Base-by-base conservation (phyloP, 768 basidiomycete species). In the Clavulina sp. region DNA sequence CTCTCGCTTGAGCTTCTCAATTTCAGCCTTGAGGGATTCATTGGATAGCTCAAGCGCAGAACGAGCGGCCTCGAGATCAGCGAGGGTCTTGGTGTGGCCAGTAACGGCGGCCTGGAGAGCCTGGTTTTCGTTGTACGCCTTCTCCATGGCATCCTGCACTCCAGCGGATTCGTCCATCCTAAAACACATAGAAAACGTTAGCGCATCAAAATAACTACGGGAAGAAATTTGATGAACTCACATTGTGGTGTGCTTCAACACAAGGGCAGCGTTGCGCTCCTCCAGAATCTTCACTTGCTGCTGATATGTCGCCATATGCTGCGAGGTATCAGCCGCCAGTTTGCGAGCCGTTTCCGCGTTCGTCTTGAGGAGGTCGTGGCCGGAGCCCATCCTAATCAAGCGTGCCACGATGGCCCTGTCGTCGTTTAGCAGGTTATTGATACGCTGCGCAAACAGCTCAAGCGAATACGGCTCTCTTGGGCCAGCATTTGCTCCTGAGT, bases 301-400 rank as follows among this genome's bases (percentile, higher is more conserved):
- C 69, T 93, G 85, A 60, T 95, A 93, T 18, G 81, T 88, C 69
- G 88, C 86, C 38, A 95, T 66, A 24, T 81, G 85, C 19, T 61
- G 64, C 54, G 76, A 79, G 36, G 81, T 84, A 48, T 91, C 89
- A 63, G 82, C 80, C 3, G 86, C 84, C 28, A 93, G 72, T 65
- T 87, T 88, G 70, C 91, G 84, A 21, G 87, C 89, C 47, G 87
- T 72, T 60, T 88, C 87, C 19, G 88, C 87, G 60, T 89, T 91
- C 67, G 81, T 84, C 73, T 89, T 93, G 55, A 93, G 72, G 57
- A 92, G 61, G 57, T 93, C 89, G 54, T 92, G 83, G 48, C 88
- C 85, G 64, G 86, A 81, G 2, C 85, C 89, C 58, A 88, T 84
- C 24, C 86, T 77, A 48, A 87, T 69, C 34, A 91, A 67, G 30